Evolutionary conservation across 2,329 filamentous ascomycete species (phyloP).

Genomic region (Erysiphe pulchra): DNA sequence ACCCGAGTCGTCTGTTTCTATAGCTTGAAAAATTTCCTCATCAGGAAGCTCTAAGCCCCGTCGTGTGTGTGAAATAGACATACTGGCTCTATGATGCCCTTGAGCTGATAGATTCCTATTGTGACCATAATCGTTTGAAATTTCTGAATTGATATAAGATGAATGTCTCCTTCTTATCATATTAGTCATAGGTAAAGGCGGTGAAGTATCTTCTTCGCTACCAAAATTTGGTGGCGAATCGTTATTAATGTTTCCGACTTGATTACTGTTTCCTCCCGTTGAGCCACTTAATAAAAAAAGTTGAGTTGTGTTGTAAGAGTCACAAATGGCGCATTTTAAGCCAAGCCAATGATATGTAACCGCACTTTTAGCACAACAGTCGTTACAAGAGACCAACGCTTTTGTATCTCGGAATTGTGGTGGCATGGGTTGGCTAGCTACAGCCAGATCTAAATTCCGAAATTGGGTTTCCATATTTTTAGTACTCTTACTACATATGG

Average conservation of each 20-base stretch:
- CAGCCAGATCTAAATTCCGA: constrained; percentile 67
- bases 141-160: constrained; percentile 7
- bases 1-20: constrained; percentile 21
- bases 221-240: constrained; percentile 3
- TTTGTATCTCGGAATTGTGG: constrained; percentile 52
- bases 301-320: constrained; percentile 44
- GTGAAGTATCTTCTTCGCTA: constrained; percentile 4
- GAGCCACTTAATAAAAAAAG: constrained; percentile 28
- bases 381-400: constrained; percentile 76
- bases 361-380: constrained; percentile 70
- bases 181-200: constrained; percentile 2
- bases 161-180: constrained; percentile 11
- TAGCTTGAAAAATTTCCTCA: constrained; percentile 12
- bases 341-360: constrained; percentile 88
- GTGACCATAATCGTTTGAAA: constrained; percentile 1
- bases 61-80: constrained; percentile 14
- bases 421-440: constrained; percentile 80
- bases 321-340: constrained; percentile 56
- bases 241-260: constrained; percentile 4
- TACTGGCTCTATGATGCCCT: constrained; percentile 8
- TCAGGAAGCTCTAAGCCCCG: constrained; percentile 11
- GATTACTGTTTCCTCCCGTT: constrained; percentile 8
- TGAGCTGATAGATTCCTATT: constrained; percentile 8
- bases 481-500: constrained; percentile 89
- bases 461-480: constrained; percentile 95